phyloP scores from a whole-genome alignment of 169 alveolate genomes.

The Besnoitia besnoiti region DNA sequence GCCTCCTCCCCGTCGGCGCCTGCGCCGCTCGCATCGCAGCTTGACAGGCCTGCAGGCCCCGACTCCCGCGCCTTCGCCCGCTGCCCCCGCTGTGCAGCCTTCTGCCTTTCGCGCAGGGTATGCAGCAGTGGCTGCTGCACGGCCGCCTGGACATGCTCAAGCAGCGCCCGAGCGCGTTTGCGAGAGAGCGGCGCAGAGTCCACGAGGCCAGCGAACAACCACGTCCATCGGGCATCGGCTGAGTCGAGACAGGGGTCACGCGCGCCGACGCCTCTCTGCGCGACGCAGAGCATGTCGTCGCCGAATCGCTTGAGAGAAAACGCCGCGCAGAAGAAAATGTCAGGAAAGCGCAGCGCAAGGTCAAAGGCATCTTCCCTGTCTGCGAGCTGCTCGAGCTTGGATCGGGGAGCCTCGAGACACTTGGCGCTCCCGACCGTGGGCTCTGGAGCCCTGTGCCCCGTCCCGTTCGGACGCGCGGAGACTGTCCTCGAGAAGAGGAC shows the following conservation, averaged over 20 bases:
- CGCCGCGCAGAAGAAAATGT: background rate
- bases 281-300: background rate
- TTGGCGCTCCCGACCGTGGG: no score
- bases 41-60: background rate
- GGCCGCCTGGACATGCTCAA: background rate
- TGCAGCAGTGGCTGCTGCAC: background rate
- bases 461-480: background rate
- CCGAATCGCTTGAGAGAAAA: background rate
- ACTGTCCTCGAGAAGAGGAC: background rate
- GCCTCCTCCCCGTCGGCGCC: background rate
- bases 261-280: background rate
- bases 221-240: background rate
- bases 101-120: background rate
- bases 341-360: constrained; percentile 6
- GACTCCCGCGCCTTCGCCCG: background rate
- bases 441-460: background rate
- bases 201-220: constrained; percentile 3
- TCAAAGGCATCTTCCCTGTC: constrained; percentile 6
- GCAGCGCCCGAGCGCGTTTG: background rate
- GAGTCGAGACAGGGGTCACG: background rate
- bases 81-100: background rate
- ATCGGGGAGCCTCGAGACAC: background rate
- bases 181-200: background rate
- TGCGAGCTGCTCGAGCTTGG: background rate
- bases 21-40: background rate